Base-by-base conservation (phyloP, 306 rosid genomes). In the Boehmeria nivea region DNA sequence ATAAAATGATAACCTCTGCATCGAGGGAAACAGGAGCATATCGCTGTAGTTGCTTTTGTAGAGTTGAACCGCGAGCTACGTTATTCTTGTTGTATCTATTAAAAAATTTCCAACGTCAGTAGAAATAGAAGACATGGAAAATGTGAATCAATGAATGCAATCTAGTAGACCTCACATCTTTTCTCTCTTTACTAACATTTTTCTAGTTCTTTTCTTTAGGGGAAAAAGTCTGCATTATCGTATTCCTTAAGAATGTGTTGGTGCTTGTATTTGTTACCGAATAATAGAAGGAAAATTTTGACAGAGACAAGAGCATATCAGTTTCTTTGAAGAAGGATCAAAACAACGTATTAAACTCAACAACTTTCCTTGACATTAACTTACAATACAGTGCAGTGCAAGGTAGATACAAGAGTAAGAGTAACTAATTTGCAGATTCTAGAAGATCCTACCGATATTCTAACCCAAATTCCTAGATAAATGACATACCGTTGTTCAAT, bases 1-100 rank as follows among this genome's bases (percentile, higher is more conserved):
- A n/a, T n/a, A n/a, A n/a, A n/a, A n/a, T n/a, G n/a, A 69, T 42
- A 68, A 91, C 98, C 95, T 87, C 95, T 21, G 83, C 80, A 65
- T 62, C 48, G 17, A 91, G 81, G 59, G 85, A 64, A 64, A 82
- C 86, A 57, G 95, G 77, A 67, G 84, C 89, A 82, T 84, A 91
- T 43, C 87, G 84, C 23, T 60, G 68, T 17, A 87, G 81, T 75
- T 91, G 87, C 76, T 84, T 84, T 69, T 87, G 85, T 67, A 91
- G 72, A 51, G 72, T 64, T 65, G 80, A 54, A 65, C 72, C 66
- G 52, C 93, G 93, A 71, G 73, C 72, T 40, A 54, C 62, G 11
- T 65, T 66, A 57, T 73, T 74, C 60, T 78, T 86, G 50, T 71
- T 82, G 89, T 91, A 91, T 93, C 98, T 87, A 54, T 45, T 52